Base-by-base conservation (phyloP, 306 rosid species). In the Abrus precatorius region DNA sequence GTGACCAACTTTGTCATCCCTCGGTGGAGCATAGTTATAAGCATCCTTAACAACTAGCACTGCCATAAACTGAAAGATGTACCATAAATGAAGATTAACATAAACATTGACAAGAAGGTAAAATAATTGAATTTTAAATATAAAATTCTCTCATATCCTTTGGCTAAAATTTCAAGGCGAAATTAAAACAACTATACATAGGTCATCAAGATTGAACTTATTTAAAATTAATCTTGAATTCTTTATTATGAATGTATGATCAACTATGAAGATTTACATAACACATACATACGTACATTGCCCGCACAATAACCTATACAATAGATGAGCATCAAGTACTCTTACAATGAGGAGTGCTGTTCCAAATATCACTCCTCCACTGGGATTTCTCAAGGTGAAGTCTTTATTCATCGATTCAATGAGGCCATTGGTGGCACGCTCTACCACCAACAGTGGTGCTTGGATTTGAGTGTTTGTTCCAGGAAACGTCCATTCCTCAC, bases 291-390 rank as follows among this genome's bases (percentile, higher is more conserved):
- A 9, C 30, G 40, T 36, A 36, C 2, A 55, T 5, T 20, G 61
- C 45, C 33, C 10, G 6, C 7, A 20, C 63, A 56, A 36, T 36
- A 36, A 2, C 3, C 6, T n/a, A 72, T 4, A 7, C 9, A 52
- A 59, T 54, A 62, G 53, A n/a, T 61, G 28, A 54, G 70, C 3
- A 6, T 11, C 0, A 61, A 49, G 33, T 73, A 36, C 1, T 11
- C 74, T 81, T 82, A 84, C 86, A 7, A 78, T 5, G n/a, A 84
- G 45, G 11, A 84, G 72, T 6, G 45, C 7, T 0, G 49, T 49
- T 27, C 77, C 86, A 5, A 67, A 47, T 1, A 84, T 4, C 1
- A 78, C 49, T 0, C 84, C 83, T 0, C 29, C 33, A 7, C 29
- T 27, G 11, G 80, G 83, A 10, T 55, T 66, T 30, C 32, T 72